phyloP scores from a whole-genome alignment of 2,329 filamentous ascomycete genomes.

The Talaromyces sp. region DNA sequence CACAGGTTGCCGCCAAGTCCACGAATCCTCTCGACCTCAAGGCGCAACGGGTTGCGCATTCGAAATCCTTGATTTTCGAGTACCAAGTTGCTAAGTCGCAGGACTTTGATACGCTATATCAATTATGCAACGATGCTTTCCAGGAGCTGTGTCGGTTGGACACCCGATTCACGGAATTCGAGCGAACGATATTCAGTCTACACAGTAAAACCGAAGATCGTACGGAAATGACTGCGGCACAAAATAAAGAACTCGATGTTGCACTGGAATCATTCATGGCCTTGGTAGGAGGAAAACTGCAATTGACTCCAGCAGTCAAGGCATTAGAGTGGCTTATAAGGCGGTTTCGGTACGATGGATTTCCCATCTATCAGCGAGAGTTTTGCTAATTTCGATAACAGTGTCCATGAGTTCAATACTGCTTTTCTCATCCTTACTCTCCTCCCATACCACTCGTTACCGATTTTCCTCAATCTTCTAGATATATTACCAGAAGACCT shows the following conservation, averaged over 20 bases:
- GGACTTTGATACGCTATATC: conserved; percentile 82
- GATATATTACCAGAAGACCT: conserved; percentile 75
- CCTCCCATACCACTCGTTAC: conserved; percentile 83
- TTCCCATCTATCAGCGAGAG: conserved; percentile 5
- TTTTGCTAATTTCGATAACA: conserved; percentile 36
- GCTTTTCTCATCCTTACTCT: conserved; percentile 74
- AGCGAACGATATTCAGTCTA: conserved; percentile 79
- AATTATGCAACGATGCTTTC: conserved; percentile 82
- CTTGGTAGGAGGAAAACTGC: conserved; percentile 67
- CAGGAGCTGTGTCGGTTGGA: conserved; percentile 88
- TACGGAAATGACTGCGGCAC: conserved; percentile 70
- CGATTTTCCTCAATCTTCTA: conserved; percentile 77
- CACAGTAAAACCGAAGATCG: conserved; percentile 88
- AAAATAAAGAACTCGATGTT: conserved; percentile 76
- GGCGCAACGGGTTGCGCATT: conserved; percentile 84
- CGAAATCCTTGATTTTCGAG: conserved; percentile 92
- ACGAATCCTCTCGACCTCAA: conserved; percentile 89
- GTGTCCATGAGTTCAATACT: conserved; percentile 89
- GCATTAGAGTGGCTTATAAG: conserved; percentile 92
- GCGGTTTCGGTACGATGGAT: conserved; percentile 67
- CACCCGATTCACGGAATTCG: conserved; percentile 67
- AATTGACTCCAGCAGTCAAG: conserved; percentile 83
- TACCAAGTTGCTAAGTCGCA: conserved; percentile 77
- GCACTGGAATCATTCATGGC: conserved; percentile 78
- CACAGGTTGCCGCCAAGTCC: conserved; percentile 82